A percentile compares a stretch with the other conserved stretches of the same genome.
Conservation (phyloP, 1,284 basidiomycete genomes). For the Leccinum griseonigrum region DNA sequence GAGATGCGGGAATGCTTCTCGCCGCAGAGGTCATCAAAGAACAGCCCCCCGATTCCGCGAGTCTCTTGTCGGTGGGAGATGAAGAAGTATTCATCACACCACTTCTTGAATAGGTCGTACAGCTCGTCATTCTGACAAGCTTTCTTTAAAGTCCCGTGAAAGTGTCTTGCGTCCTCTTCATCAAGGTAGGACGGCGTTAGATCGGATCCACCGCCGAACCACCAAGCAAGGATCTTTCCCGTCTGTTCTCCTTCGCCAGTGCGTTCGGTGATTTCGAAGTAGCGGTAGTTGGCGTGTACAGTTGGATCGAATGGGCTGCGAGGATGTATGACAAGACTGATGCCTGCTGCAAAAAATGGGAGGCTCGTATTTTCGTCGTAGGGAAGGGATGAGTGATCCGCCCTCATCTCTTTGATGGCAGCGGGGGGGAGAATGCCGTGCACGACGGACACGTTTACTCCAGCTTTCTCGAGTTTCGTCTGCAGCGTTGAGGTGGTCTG, state of each 20-base stretch:
- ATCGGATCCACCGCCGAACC: slow-evolving; percentile 98
- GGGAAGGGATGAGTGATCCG: slow-evolving; percentile 80
- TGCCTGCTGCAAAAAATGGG: slow-evolving; percentile 93
- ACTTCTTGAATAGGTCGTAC: slow-evolving; percentile 85
- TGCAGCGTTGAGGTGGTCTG: slow-evolving; percentile 27
- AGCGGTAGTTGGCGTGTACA: slow-evolving; percentile 97
- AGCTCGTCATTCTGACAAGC: slow-evolving; percentile 78
- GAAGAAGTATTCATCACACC: slow-evolving; percentile 98
- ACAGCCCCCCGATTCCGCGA: slow-evolving; percentile 92
- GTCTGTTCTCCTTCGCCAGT: slow-evolving; percentile 32
- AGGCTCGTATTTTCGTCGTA: slow-evolving; percentile 63
- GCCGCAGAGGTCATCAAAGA: slow-evolving; percentile 88
- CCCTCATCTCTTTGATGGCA: slow-evolving; percentile 92
- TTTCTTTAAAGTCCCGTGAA: slow-evolving; percentile 78
- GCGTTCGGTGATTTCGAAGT: slow-evolving; percentile 86
- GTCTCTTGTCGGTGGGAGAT: slow-evolving; percentile 91
- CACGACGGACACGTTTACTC: slow-evolving; percentile 94
- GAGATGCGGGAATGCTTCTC: slow-evolving; percentile 57
- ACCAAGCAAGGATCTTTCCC: slow-evolving; percentile 78
- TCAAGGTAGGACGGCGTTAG: slow-evolving; percentile 94
- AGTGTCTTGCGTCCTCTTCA: slow-evolving; percentile 84
- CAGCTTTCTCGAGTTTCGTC: slow-evolving; percentile 90
- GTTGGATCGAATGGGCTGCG: slow-evolving; percentile 90
- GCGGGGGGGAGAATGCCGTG: slow-evolving; percentile 86
- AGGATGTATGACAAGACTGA: slow-evolving; percentile 93